Base-by-base conservation (phyloP, 495 filamentous ascomycete genomes). In the Tetracladium marchalianum region DNA sequence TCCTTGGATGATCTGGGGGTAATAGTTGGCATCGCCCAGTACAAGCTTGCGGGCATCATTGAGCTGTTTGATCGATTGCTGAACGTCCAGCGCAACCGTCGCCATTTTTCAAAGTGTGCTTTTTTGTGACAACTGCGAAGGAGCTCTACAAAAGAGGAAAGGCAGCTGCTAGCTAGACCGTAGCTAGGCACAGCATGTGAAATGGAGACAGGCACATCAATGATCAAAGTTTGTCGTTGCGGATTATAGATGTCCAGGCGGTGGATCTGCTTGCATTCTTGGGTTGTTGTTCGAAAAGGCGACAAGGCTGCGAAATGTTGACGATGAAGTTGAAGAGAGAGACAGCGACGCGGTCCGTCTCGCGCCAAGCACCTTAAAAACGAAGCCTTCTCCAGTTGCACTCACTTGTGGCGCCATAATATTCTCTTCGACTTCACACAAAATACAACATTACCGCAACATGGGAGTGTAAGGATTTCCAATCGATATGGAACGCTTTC, bases 41-140 rank as follows among this genome's bases (percentile, higher is more conserved):
- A 90, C 88, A 39, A 97, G 80, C 55, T 83, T 84, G 51, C 92
- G 87, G 42, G 92, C 93, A 32, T 77, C 76, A 54, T 88, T 80
- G 43, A 98, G 81, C 68, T 95, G 88, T 47, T 75, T 71, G 52
- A 97, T 71, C 65, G 90, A 85, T 57, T 86, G 79, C 51, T 68
- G 67, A 43, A 87, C 72, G 32, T 81, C 72, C 39, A 78, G 54
- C 55, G 62, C 52, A 37, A 63, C 35, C 4, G 61, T 49, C 35
- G 72, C 65, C 71, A 73, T 76, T 35, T 43, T 57, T 56, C n/a
- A n/a, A 49, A 27, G 22, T 3, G 47, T 32, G 51, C 35, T 39
- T 48, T 31, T 35, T 33, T 12, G 17, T 15, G 49, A 38, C 17
- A 45, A 24, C 35, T 48, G 43, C 39, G 44, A 46, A 32, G 34